These are phyloP conservation scores for Phaeosphaeriaceae sp. DNA, from an alignment of 2,329 filamentous ascomycete species.

Conservation along the genomic window DNA sequence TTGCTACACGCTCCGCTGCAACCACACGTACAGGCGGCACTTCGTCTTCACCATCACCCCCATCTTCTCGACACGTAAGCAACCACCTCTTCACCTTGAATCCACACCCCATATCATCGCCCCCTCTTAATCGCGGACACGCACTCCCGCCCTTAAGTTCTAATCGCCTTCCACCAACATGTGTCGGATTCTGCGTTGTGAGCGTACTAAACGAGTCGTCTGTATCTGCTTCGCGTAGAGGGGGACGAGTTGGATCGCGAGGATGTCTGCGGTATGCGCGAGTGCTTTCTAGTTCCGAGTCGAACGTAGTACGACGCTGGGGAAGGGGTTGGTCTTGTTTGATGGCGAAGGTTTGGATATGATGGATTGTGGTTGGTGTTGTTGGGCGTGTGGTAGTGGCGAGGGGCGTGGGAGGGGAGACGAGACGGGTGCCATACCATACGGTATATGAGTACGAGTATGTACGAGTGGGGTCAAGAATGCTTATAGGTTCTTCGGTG, in stretches of 20 bases:
- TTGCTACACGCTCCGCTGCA: too few species aligned
- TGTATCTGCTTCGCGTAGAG: background rate
- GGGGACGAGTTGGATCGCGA: too few species aligned
- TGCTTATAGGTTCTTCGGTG: background rate
- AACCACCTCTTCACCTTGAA: too few species aligned
- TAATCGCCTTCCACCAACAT: constrained; percentile 3
- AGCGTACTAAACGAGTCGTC: background rate
- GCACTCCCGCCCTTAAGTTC: constrained; percentile 10
- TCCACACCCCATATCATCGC: background rate
- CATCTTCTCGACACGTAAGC: background rate
- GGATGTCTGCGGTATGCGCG: background rate
- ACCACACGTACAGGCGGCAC: too few species aligned
- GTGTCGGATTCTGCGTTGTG: background rate
- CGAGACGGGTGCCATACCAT: constrained; percentile 6
- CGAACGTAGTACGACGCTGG: background rate
- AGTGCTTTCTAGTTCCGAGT: background rate
- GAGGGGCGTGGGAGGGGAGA: too few species aligned
- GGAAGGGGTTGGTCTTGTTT: too few species aligned
- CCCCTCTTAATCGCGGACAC: constrained; percentile 16
- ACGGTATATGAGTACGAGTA: constrained; percentile 12
- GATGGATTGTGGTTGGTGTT: background rate
- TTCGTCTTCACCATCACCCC: background rate
- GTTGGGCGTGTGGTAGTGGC: too few species aligned
- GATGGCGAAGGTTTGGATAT: background rate
- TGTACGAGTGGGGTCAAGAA: background rate